Conservation (phyloP, 805 yeast species). For the Zygosaccharomyces rouxii region DNA sequence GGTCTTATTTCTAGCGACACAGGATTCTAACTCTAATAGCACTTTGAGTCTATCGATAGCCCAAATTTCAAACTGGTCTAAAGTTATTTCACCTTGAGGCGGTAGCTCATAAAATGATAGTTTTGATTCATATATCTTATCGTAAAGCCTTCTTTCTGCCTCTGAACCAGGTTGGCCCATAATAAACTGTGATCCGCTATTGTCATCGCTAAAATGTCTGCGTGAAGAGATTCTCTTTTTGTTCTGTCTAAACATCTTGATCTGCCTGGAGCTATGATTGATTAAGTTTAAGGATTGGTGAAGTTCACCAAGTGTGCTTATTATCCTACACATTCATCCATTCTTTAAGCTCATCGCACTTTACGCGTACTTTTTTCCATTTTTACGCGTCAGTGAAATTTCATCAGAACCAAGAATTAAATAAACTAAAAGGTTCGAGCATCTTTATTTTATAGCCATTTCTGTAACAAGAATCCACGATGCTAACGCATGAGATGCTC, state of each 20-base stretch:
- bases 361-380: constrained; percentile 4
- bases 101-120: constrained; percentile 72
- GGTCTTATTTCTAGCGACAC: constrained; percentile 57
- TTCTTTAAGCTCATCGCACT: constrained; percentile 1
- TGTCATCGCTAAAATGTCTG: constrained; percentile 48
- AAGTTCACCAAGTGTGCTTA: no score
- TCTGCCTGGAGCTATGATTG: neutral
- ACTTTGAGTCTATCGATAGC: constrained; percentile 87
- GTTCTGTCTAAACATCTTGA: constrained; percentile 62
- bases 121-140: constrained; percentile 49
- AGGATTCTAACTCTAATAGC: constrained; percentile 77
- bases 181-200: constrained; percentile 28
- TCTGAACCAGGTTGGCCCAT: constrained; percentile 20
- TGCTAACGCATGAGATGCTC: no score
- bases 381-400: constrained; percentile 2
- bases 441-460: neutral
- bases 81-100: constrained; percentile 79
- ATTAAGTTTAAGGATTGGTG: neutral
- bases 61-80: constrained; percentile 93
- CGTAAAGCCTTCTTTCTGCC: constrained; percentile 35
- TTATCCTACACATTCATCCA: no score
- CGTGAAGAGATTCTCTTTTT: constrained; percentile 73
- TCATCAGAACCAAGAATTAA: neutral
- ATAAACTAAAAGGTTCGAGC: neutral
- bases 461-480: no score